Percentiles rank a stretch among this genome's conserved stretches.
These are phyloP conservation scores for Chlorella variabilis DNA, from an alignment of 163 green algal genomes.

Conservation along the genomic window DNA sequence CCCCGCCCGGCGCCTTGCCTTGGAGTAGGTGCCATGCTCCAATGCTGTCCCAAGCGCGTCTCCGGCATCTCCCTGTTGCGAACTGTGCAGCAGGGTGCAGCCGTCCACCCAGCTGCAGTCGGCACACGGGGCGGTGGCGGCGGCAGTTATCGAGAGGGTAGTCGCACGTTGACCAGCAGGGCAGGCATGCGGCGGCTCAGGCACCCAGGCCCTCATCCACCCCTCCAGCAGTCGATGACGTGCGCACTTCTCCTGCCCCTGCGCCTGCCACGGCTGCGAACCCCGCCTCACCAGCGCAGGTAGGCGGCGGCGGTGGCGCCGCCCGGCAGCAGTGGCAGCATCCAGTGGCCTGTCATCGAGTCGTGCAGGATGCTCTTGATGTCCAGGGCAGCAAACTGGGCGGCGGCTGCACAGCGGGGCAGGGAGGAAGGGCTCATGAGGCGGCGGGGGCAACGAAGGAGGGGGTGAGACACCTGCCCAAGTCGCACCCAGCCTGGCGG, in stretches of 20 bases:
- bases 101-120: constrained; percentile 49
- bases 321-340: constrained; percentile 65
- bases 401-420: constrained; percentile 29
- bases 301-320: background rate
- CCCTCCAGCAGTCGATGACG: no score
- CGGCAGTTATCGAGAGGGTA: no score
- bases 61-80: constrained; percentile 64
- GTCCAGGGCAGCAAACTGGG: constrained; percentile 62
- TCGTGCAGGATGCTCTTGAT: constrained; percentile 86
- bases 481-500: no score
- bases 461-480: background rate
- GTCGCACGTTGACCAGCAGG: no score
- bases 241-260: no score
- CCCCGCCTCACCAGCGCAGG: no score
- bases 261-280: no score
- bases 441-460: background rate
- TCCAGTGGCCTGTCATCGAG: constrained; percentile 72
- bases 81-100: constrained; percentile 51
- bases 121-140: no score
- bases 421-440: background rate
- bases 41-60: constrained; percentile 68
- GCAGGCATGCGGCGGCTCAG: no score
- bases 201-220: no score
- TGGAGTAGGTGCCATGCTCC: constrained; percentile 67
- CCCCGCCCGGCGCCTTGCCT: constrained; percentile 44